Conservation (phyloP, 176 grass and related monocot species). For the Secale cereale region DNA sequence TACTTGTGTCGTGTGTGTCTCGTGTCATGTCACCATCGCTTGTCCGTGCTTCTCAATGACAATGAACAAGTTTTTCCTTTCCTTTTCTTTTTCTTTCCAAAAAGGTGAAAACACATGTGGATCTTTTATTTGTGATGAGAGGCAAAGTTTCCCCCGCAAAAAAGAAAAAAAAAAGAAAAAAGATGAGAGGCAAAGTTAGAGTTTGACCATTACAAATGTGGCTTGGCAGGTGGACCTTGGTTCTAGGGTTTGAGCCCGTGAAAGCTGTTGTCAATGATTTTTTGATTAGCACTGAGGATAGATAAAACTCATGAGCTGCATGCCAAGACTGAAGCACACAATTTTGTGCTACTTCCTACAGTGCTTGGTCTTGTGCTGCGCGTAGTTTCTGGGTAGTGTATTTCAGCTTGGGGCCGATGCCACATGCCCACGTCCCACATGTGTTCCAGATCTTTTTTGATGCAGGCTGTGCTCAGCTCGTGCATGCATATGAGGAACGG, state of each 20-base stretch:
- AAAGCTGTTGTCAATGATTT: conserved; percentile 23
- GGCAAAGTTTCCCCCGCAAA: no score
- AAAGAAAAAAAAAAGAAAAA: no score
- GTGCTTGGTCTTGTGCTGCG: conserved; percentile 23
- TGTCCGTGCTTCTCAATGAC: no score
- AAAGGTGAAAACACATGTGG: no score
- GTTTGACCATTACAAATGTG: neutral
- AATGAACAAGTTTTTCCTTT: no score
- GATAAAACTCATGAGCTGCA: conserved; percentile 12
- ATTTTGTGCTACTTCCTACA: conserved; percentile 16
- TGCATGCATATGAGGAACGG: no score
- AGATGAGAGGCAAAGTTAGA: no score
- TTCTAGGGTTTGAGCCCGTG: conserved; percentile 27
- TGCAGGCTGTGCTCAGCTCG: no score
- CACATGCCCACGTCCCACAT: neutral
- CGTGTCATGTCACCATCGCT: neutral
- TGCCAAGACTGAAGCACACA: conserved; percentile 2
- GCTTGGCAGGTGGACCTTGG: neutral
- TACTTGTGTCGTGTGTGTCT: neutral
- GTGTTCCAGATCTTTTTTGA: no score
- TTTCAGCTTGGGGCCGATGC: neutral
- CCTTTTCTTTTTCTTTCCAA: no score
- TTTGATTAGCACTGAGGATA: neutral
- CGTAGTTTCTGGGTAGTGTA: neutral
- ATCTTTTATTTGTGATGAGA: no score